A percentile compares a stretch with the other conserved stretches of the same genome.
Evolutionary conservation across 2,329 filamentous ascomycete genomes (phyloP).

Genomic region (Colletotrichum sansevieriae): DNA sequence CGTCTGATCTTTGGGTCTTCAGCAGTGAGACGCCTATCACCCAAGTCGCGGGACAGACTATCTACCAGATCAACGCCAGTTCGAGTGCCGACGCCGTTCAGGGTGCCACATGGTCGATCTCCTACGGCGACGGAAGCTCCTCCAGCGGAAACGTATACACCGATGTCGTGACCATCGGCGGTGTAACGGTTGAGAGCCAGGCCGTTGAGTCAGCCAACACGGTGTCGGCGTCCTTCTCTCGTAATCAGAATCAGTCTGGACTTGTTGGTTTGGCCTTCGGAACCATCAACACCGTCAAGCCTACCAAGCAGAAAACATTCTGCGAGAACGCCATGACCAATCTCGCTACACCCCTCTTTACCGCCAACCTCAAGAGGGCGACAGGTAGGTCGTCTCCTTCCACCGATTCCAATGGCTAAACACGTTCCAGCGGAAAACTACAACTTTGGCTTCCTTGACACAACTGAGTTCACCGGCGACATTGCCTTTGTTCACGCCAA

Average conservation of each 20-base stretch:
- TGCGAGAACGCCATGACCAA: slow-evolving; percentile 51
- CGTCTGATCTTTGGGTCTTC: slow-evolving; percentile 63
- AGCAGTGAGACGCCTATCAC: slow-evolving; percentile 55
- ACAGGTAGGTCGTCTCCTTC: slow-evolving; percentile 46
- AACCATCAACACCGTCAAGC: slow-evolving; percentile 57
- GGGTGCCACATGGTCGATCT: slow-evolving; percentile 56
- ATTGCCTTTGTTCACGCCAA: slow-evolving; percentile 70
- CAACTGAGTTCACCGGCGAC: slow-evolving; percentile 66
- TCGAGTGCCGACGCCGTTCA: slow-evolving; percentile 53
- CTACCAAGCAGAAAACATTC: slow-evolving; percentile 58
- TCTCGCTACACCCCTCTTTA: slow-evolving; percentile 50
- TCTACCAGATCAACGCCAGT: slow-evolving; percentile 56
- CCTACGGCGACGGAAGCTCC: slow-evolving; percentile 58
- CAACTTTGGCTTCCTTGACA: slow-evolving; percentile 64
- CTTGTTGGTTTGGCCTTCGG: slow-evolving; percentile 60
- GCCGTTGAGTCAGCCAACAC: slow-evolving; percentile 58
- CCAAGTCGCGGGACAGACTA: slow-evolving; percentile 53
- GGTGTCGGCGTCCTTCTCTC: slow-evolving; percentile 56
- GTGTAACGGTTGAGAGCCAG: slow-evolving; percentile 54
- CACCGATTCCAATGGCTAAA: background rate
- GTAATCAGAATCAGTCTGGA: slow-evolving; percentile 55
- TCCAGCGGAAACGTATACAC: slow-evolving; percentile 58
- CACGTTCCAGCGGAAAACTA: slow-evolving; percentile 49
- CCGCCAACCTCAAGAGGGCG: slow-evolving; percentile 51
- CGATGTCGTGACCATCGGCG: slow-evolving; percentile 58